Evolutionary conservation across 2,329 filamentous ascomycete genomes (phyloP).

Genomic region (Ceratocystis alfenasii): DNA sequence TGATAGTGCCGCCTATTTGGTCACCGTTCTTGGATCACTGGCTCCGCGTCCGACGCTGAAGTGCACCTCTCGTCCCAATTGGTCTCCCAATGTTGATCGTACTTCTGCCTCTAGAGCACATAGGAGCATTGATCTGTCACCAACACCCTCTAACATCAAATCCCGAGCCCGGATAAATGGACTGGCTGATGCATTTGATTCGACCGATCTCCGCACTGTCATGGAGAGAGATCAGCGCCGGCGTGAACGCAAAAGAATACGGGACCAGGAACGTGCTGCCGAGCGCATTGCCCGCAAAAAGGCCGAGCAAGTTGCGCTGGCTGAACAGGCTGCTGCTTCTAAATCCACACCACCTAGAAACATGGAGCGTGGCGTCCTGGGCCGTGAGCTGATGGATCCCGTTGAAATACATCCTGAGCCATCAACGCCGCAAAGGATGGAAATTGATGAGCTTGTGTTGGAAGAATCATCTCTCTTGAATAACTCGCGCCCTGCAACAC

Average conservation of each 20-base stretch:
- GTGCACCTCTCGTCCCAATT: constrained; percentile 54
- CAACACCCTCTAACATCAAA: constrained; percentile 52
- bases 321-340: constrained; percentile 11
- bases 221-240: constrained; percentile 82
- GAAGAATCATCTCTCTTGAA: background rate
- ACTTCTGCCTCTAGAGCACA: constrained; percentile 36
- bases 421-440: background rate
- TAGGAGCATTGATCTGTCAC: constrained; percentile 38
- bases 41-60: constrained; percentile 75
- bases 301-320: constrained; percentile 14
- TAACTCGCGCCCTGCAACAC: background rate
- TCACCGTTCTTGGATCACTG: constrained; percentile 69
- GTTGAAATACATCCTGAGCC: constrained; percentile 16
- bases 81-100: constrained; percentile 36
- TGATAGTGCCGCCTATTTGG: constrained; percentile 57
- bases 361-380: constrained; percentile 22
- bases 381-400: constrained; percentile 22
- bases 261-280: constrained; percentile 55
- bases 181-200: constrained; percentile 74
- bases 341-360: constrained; percentile 11
- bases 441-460: background rate
- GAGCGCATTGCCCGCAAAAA: constrained; percentile 27
- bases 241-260: constrained; percentile 58
- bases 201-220: constrained; percentile 70
- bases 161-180: constrained; percentile 53